These are phyloP conservation scores for Phytophthora tubulina DNA, from an alignment of 352 stramenopile genomes.

Conservation along the genomic window DNA sequence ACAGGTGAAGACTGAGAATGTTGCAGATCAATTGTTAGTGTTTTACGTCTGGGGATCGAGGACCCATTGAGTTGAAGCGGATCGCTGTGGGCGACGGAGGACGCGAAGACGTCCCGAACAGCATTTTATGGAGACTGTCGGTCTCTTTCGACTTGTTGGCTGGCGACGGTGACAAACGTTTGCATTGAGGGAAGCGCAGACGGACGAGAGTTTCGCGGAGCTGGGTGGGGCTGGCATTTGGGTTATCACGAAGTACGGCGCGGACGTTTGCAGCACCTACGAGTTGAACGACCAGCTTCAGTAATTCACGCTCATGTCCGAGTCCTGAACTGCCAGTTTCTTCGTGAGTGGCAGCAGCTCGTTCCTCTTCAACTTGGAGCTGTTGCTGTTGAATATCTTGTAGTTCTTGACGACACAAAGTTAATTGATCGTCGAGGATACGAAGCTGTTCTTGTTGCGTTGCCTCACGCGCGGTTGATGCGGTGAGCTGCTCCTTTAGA, in stretches of 20 bases:
- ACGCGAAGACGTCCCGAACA: conserved; percentile 24
- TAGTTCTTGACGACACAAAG: conserved; percentile 27
- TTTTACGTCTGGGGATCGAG: conserved; percentile 3
- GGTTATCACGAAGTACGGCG: conserved; percentile 27
- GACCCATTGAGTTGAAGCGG: conserved; percentile 23
- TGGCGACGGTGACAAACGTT: conserved; percentile 6
- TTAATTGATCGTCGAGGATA: conserved; percentile 20
- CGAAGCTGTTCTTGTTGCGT: conserved; percentile 24
- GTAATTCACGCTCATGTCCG: conserved; percentile 27
- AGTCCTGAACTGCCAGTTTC: conserved; percentile 27
- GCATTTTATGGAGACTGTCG: conserved; percentile 28
- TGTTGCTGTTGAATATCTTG: conserved; percentile 29
- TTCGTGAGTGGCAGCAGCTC: not conserved
- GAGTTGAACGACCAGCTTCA: conserved; percentile 36
- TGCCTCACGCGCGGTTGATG: conserved; percentile 15
- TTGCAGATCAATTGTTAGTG: not conserved
- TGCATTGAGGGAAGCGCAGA: conserved; percentile 25
- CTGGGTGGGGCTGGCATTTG: conserved; percentile 27
- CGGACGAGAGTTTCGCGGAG: conserved; percentile 24
- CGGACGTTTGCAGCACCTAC: conserved; percentile 33
- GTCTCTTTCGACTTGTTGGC: not conserved
- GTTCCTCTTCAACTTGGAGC: conserved; percentile 20
- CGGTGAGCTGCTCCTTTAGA: conserved; percentile 28
- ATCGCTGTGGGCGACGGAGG: conserved; percentile 17
- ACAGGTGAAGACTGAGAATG: not conserved